Conservation (phyloP, 257 asterid species). For the Plantago elongata region DNA sequence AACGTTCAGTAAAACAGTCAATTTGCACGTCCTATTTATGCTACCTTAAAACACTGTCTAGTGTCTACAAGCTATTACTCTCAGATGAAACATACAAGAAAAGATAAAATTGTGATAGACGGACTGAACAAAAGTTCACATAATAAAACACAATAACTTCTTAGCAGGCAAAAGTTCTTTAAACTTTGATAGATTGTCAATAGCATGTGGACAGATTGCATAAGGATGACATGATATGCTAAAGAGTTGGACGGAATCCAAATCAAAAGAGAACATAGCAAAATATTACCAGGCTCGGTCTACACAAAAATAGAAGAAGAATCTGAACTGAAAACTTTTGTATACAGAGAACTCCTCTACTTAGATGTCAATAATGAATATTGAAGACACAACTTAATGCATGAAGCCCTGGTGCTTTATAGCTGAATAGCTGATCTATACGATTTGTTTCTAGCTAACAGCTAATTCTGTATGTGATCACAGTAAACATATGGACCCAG, state of each 20-base stretch:
- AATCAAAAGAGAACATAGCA: neutral
- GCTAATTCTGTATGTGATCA: slow-evolving; percentile 29
- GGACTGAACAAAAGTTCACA: too few relatives aligned
- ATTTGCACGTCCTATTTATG: too few relatives aligned
- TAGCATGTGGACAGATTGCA: neutral
- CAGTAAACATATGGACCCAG: slow-evolving; percentile 45
- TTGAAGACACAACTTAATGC: slow-evolving; percentile 7
- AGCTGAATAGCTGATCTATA: slow-evolving; percentile 10
- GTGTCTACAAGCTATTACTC: too few relatives aligned
- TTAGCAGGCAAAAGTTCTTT: neutral
- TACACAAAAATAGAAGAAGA: slow-evolving; percentile 2
- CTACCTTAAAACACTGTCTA: too few relatives aligned
- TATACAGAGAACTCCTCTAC: neutral
- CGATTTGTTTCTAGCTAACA: slow-evolving; percentile 20
- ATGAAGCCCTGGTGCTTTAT: slow-evolving; percentile 5
- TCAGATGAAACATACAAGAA: too few relatives aligned
- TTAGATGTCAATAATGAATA: slow-evolving; percentile 2
- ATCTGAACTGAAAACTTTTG: slow-evolving; percentile 7
- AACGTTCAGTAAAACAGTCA: too few relatives aligned
- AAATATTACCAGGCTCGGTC: neutral
- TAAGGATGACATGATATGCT: neutral
- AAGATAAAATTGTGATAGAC: too few relatives aligned
- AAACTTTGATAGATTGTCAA: neutral
- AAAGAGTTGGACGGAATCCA: neutral
- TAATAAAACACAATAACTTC: neutral